Base-by-base conservation (phyloP, 1,284 basidiomycete species). In the Tausonia pullulans region DNA sequence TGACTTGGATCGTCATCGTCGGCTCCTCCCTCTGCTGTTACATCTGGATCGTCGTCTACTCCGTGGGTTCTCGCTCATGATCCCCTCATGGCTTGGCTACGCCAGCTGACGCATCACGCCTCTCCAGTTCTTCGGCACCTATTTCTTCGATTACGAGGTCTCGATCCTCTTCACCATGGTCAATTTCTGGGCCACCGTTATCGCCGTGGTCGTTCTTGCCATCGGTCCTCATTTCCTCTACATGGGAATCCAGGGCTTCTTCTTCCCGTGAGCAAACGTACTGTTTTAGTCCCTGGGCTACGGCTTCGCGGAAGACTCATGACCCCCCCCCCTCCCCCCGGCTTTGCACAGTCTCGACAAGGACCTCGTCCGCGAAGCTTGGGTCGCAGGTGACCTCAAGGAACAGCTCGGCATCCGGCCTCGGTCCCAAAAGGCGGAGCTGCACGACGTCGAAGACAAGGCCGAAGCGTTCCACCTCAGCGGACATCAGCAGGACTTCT, bases 41-140 rank as follows among this genome's bases (percentile, higher is more conserved):
- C 68, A 70, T 87, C 27, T 96, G 91, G 91, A 86, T 93, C 67
- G 83, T 86, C 4, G 80, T 94, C 62, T 95, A 90, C 75, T 92
- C 90, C 4, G 66, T 67, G 41, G 6, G 64, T 61, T 7, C 27
- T 27, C 27, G 27, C 27, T 27, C 27, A 27, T 27, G 27, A 27
- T 27, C 27, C 27, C 27, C 27, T 27, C 27, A 27, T 27, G 27
- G 27, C 27, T 27, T 27, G 27, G 39, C 8, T 11, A 55, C 9
- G 53, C 10, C 8, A 49, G 48, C 48, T 49, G 48, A 49, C 48
- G 14, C 48, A 8, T 49, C 48, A 8, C 14, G 9, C 16, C 57
- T 14, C 9, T 68, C 67, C 45, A 62, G 60, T 83, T 83, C 74
- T 84, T 92, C 72, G 68, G 73, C 2, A 85, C 83, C 61, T 78